phyloP scores from a whole-genome alignment of 2,329 filamentous ascomycete genomes.

The Neofusicoccum sp. region DNA sequence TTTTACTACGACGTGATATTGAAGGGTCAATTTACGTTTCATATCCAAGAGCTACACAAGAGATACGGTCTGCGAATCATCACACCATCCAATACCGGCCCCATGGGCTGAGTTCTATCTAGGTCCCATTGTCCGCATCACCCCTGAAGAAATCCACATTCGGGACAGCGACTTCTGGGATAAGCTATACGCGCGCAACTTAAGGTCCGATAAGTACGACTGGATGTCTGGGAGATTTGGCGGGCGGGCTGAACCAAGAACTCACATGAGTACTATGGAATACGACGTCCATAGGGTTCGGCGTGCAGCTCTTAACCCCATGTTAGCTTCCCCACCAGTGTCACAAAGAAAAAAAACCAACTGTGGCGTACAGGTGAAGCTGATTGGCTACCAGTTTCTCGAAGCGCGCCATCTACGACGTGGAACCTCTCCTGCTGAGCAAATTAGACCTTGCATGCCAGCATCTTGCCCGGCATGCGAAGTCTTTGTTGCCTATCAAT shows the following conservation, averaged over 20 bases:
- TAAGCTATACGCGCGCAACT: not conserved
- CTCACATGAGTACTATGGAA: slow-evolving; percentile 23
- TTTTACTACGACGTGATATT: slow-evolving; percentile 22
- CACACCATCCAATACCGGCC: not conserved
- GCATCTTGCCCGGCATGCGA: slow-evolving; percentile 30
- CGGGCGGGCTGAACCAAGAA: not conserved
- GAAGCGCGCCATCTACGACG: slow-evolving; percentile 30
- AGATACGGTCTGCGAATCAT: slow-evolving; percentile 24
- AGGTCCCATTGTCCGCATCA: slow-evolving; percentile 26
- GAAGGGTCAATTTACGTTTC: slow-evolving; percentile 25
- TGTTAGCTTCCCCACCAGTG: slow-evolving; percentile 26
- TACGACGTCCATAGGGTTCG: slow-evolving; percentile 35
- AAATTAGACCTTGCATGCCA: slow-evolving; percentile 35
- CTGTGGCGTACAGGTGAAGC: too few relatives aligned
- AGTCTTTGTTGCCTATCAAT: not conserved
- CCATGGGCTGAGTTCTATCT: not conserved
- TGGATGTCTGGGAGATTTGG: not conserved
- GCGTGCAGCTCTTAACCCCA: slow-evolving; percentile 35
- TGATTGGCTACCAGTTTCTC: not conserved
- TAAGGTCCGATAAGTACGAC: not conserved
- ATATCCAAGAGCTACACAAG: slow-evolving; percentile 29
- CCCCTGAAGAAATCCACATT: slow-evolving; percentile 26
- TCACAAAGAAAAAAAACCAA: not conserved
- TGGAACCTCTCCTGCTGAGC: slow-evolving; percentile 30
- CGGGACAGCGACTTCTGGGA: slow-evolving; percentile 25